Percentiles rank a stretch among this genome's conserved stretches.
These are phyloP conservation scores for Trypanosoma congolense DNA, from an alignment of 208 protist species.

Conservation along the genomic window DNA sequence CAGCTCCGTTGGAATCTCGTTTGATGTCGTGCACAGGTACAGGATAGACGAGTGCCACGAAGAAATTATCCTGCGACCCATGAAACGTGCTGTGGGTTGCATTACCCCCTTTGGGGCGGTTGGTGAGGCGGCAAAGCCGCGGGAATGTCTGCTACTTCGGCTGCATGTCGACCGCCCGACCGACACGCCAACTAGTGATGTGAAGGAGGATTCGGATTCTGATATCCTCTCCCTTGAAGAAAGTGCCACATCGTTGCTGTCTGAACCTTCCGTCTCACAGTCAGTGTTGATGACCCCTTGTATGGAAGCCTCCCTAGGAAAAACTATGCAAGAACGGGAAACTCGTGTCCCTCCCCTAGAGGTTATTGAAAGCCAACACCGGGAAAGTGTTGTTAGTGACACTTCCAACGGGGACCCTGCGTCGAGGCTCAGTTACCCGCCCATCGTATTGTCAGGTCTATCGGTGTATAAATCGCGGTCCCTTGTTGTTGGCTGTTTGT, in stretches of 20 bases:
- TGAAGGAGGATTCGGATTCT: not conserved
- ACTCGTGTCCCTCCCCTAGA: not conserved
- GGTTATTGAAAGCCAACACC: slow-evolving; percentile 1
- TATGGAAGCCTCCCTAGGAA: not conserved
- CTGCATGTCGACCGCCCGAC: not conserved
- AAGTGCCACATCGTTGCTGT: not conserved
- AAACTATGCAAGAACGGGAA: not conserved
- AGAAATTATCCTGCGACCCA: slow-evolving; percentile 23
- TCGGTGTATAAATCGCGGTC: slow-evolving; percentile 17
- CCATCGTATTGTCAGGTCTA: not conserved
- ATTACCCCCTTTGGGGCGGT: not conserved
- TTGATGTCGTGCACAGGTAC: slow-evolving; percentile 27
- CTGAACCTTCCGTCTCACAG: not conserved
- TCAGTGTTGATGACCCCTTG: not conserved
- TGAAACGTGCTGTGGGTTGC: slow-evolving; percentile 17
- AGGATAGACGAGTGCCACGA: slow-evolving; percentile 3
- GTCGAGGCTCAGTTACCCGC: too few relatives aligned
- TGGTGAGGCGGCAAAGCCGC: not conserved
- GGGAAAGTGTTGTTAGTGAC: too few relatives aligned
- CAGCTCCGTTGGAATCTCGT: slow-evolving; percentile 30
- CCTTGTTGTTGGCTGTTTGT: slow-evolving; percentile 25
- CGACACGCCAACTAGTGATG: not conserved
- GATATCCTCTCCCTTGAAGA: not conserved
- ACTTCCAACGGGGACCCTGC: too few relatives aligned
- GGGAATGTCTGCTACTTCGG: not conserved